A percentile compares a stretch with the other conserved stretches of the same genome.
Evolutionary conservation across 306 rosid species (phyloP).

Genomic region (Potentilla sterilis): DNA sequence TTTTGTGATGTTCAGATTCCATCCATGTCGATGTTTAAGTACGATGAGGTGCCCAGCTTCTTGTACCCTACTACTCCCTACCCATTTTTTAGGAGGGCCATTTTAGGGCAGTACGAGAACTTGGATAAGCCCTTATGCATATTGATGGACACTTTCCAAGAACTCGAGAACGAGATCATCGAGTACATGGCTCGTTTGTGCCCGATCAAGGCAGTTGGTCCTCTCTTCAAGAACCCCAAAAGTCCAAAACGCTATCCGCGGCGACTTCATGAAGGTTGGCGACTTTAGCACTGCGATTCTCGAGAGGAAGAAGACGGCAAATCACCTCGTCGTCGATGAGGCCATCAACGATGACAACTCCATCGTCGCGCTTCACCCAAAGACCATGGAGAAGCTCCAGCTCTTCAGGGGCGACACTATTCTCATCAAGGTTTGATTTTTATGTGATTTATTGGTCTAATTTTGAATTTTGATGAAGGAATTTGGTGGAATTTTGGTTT

Average conservation of each 20-base stretch:
- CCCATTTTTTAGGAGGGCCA: conserved; percentile 26
- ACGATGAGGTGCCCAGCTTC: conserved; percentile 62
- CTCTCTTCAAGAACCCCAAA: conserved; percentile 50
- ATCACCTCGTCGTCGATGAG: too few relatives aligned
- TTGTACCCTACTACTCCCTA: conserved; percentile 38
- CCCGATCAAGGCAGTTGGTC: conserved; percentile 42
- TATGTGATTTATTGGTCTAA: too few relatives aligned
- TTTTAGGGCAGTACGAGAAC: conserved; percentile 46
- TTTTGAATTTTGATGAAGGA: too few relatives aligned
- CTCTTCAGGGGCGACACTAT: too few relatives aligned
- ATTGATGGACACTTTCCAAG: conserved; percentile 53
- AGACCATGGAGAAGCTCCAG: too few relatives aligned
- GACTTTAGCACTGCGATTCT: too few relatives aligned
- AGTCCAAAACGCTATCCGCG: conserved; percentile 28
- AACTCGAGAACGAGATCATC: conserved; percentile 45
- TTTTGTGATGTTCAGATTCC: conserved; percentile 44
- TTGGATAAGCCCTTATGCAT: conserved; percentile 44
- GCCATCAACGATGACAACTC: too few relatives aligned
- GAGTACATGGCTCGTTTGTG: conserved; percentile 27
- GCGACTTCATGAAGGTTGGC: conserved; percentile 47
- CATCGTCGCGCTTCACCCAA: too few relatives aligned
- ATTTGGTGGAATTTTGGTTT: too few relatives aligned
- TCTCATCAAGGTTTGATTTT: too few relatives aligned
- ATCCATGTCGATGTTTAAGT: conserved; percentile 31
- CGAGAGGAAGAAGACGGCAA: too few relatives aligned